Evolutionary conservation across 2,329 filamentous ascomycete genomes (phyloP).

Genomic region (Eutypa lata): DNA sequence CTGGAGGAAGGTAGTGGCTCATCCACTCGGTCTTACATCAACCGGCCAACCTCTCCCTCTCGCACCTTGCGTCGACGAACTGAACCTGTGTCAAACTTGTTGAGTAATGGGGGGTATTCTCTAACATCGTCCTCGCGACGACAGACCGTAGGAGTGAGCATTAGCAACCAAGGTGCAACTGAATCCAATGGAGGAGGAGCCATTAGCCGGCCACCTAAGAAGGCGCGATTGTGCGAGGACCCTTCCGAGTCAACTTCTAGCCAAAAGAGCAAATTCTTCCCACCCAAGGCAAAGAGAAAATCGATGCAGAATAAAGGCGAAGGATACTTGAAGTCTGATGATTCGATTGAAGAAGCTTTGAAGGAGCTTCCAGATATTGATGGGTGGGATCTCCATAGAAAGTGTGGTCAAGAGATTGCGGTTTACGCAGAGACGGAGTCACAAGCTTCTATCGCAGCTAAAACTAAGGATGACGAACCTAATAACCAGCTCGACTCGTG

Average conservation of each 20-base stretch:
- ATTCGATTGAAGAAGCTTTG: conserved; percentile 55
- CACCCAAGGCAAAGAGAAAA: conserved; percentile 25
- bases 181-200: conserved; percentile 8
- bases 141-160: conserved; percentile 14
- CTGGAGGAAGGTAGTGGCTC: conserved; percentile 33
- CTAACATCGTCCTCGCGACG: conserved; percentile 24
- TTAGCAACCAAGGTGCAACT: conserved; percentile 4
- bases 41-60: conserved; percentile 29
- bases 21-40: conserved; percentile 26
- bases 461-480: conserved; percentile 16
- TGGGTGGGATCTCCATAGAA: conserved; percentile 40
- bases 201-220: conserved; percentile 48
- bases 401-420: conserved; percentile 34
- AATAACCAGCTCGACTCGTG: background rate
- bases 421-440: conserved; percentile 44
- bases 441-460: conserved; percentile 13
- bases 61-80: conserved; percentile 47
- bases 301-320: conserved; percentile 33
- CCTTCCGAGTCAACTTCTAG: conserved; percentile 20
- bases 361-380: conserved; percentile 49
- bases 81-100: conserved; percentile 47
- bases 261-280: conserved; percentile 57
- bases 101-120: conserved; percentile 26
- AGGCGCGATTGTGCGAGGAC: conserved; percentile 53
- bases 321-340: conserved; percentile 50